phyloP scores from a whole-genome alignment of 176 grass and related monocot genomes.

The Thinopyrum elongatum region DNA sequence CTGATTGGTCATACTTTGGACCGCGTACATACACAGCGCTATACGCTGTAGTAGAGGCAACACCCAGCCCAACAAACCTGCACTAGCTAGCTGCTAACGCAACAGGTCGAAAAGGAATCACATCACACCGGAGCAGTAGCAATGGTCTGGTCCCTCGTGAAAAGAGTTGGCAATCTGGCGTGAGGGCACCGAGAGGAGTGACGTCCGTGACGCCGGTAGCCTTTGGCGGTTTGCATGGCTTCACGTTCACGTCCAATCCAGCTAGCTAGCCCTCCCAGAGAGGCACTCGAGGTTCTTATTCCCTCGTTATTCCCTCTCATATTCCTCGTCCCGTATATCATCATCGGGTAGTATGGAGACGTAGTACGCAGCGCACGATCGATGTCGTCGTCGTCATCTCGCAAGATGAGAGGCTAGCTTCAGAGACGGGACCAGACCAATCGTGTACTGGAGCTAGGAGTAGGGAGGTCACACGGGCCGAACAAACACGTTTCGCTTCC shows the following conservation, averaged over 20 bases:
- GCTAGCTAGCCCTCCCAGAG: not conserved
- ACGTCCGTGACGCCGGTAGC: not conserved
- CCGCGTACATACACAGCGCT: not conserved
- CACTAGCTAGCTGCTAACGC: not conserved
- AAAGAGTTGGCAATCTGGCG: not conserved
- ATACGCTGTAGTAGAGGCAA: not conserved
- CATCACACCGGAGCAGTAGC: not conserved
- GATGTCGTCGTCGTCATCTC: constrained; percentile 29
- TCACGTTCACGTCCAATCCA: constrained; percentile 15
- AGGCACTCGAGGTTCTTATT: constrained; percentile 16
- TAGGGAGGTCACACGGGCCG: not conserved
- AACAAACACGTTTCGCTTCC: not conserved
- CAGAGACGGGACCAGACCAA: not conserved
- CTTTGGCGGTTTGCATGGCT: constrained; percentile 17
- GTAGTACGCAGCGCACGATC: not conserved
- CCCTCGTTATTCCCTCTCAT: constrained; percentile 26
- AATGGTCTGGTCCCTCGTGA: not conserved
- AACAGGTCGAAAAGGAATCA: not conserved
- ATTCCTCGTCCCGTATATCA: constrained; percentile 37
- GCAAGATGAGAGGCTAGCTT: not conserved
- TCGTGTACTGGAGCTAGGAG: constrained; percentile 1
- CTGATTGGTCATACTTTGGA: not conserved
- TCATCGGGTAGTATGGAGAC: not conserved
- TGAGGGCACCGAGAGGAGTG: not conserved
- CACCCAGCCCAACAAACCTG: not conserved